Evolutionary conservation across 2,329 filamentous ascomycete genomes (phyloP).

Genomic region (Albifimbria verrucaria): DNA sequence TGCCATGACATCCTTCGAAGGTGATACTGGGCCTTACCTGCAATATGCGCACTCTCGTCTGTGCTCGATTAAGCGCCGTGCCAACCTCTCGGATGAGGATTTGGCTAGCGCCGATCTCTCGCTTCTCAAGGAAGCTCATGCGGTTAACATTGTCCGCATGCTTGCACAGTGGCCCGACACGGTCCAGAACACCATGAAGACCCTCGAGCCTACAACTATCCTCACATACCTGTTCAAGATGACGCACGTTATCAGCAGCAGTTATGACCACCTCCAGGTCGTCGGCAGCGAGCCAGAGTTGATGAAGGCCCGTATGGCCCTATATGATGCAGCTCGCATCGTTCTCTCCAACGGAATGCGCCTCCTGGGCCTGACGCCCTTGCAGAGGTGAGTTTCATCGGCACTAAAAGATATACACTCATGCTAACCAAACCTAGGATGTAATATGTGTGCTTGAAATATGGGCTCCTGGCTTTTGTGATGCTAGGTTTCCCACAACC

Average conservation of each 20-base stretch:
- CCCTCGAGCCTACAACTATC: slow-evolving; percentile 65
- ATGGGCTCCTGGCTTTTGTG: background rate
- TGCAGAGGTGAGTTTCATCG: slow-evolving; percentile 47
- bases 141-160: slow-evolving; percentile 68
- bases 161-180: slow-evolving; percentile 86
- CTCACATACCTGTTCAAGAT: slow-evolving; percentile 75
- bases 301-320: slow-evolving; percentile 64
- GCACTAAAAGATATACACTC: background rate
- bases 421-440: background rate
- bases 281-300: slow-evolving; percentile 74
- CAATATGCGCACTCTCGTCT: slow-evolving; percentile 80
- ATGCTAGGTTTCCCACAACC: background rate
- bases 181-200: slow-evolving; percentile 79
- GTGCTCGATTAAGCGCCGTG: slow-evolving; percentile 59
- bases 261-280: slow-evolving; percentile 78
- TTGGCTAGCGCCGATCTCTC: slow-evolving; percentile 62
- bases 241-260: slow-evolving; percentile 75
- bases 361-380: slow-evolving; percentile 72
- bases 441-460: background rate
- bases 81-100: slow-evolving; percentile 51
- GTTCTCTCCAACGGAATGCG: slow-evolving; percentile 83
- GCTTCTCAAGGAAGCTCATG: slow-evolving; percentile 69
- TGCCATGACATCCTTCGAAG: slow-evolving; percentile 79
- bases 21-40: slow-evolving; percentile 80
- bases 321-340: slow-evolving; percentile 73